Percentiles rank a stretch among this genome's conserved stretches.
These are phyloP conservation scores for Exophiala phaeomuriformis DNA, from an alignment of 2,329 filamentous ascomycete species.

Conservation along the genomic window DNA sequence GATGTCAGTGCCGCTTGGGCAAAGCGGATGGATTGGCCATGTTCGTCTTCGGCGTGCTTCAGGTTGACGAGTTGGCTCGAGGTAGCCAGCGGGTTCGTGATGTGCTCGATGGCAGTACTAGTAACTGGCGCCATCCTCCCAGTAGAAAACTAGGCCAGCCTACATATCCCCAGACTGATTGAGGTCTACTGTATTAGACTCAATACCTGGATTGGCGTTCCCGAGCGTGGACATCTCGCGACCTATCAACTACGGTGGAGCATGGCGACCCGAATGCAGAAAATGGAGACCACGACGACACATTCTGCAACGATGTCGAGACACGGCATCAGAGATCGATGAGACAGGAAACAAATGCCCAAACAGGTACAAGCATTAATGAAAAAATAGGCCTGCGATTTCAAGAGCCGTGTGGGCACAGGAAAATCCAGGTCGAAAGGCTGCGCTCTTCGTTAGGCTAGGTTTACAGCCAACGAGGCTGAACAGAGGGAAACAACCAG, in stretches of 20 bases:
- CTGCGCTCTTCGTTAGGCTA: neutral
- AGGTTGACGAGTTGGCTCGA: slow-evolving; percentile 37
- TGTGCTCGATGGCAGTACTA: slow-evolving; percentile 5
- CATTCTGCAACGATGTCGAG: too few species aligned
- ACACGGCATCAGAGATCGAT: too few species aligned
- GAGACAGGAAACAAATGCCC: too few species aligned
- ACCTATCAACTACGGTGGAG: too few species aligned
- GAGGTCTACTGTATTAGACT: too few species aligned
- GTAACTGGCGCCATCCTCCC: slow-evolving; percentile 13
- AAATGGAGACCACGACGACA: too few species aligned
- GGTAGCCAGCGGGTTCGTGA: slow-evolving; percentile 41
- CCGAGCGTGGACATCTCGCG: too few species aligned
- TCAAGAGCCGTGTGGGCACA: neutral
- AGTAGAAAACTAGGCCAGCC: too few species aligned
- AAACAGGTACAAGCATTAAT: neutral
- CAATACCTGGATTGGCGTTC: too few species aligned
- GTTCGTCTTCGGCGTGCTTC: slow-evolving; percentile 26
- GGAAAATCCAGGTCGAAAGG: neutral
- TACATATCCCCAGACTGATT: too few species aligned
- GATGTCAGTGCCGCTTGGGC: slow-evolving; percentile 42
- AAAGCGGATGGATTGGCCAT: slow-evolving; percentile 41
- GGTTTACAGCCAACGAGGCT: neutral
- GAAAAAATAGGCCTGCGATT: neutral
- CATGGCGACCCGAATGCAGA: too few species aligned
- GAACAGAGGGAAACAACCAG: neutral